A percentile compares a stretch with the other conserved stretches of the same genome.
Conservation (phyloP, 169 alveolate species). For the Plasmodium ovale region DNA sequence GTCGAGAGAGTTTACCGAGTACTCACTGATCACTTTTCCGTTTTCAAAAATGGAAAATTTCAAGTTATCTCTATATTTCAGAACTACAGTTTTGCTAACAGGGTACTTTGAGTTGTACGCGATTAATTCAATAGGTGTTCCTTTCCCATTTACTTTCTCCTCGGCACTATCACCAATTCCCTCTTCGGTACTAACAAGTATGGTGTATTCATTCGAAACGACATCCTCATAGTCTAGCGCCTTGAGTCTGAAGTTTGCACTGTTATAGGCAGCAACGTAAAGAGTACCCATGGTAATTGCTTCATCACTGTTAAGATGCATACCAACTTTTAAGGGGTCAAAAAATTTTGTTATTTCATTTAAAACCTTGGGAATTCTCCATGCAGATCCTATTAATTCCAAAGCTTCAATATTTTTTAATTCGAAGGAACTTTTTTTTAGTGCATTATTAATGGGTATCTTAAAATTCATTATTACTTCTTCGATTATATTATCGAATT, state of each 20-base stretch:
- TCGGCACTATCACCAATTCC: conserved; percentile 24
- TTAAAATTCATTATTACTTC: conserved; percentile 75
- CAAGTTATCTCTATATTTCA: conserved; percentile 56
- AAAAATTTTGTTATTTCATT: conserved; percentile 78
- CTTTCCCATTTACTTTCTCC: conserved; percentile 19
- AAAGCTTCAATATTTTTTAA: conserved; percentile 83
- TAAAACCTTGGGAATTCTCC: conserved; percentile 85
- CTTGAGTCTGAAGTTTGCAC: conserved; percentile 82
- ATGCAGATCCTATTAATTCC: conserved; percentile 85
- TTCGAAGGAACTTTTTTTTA: conserved; percentile 77
- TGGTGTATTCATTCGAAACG: conserved; percentile 76
- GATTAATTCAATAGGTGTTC: conserved; percentile 46
- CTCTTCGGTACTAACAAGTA: conserved; percentile 30
- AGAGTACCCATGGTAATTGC: conserved; percentile 86
- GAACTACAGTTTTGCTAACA: conserved; percentile 42
- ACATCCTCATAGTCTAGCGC: conserved; percentile 77
- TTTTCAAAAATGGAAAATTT: conserved; percentile 66
- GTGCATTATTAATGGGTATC: conserved; percentile 79
- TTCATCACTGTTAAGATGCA: conserved; percentile 87
- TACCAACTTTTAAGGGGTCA: conserved; percentile 82
- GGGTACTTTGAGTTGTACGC: conserved; percentile 45
- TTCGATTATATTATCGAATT: conserved; percentile 76
- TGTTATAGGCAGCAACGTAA: conserved; percentile 83
- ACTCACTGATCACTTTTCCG: conserved; percentile 36
- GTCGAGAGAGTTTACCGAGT: conserved; percentile 12